These are phyloP conservation scores for Coprinopsis strossmayeri DNA, from an alignment of 768 basidiomycete species.

Conservation along the genomic window DNA sequence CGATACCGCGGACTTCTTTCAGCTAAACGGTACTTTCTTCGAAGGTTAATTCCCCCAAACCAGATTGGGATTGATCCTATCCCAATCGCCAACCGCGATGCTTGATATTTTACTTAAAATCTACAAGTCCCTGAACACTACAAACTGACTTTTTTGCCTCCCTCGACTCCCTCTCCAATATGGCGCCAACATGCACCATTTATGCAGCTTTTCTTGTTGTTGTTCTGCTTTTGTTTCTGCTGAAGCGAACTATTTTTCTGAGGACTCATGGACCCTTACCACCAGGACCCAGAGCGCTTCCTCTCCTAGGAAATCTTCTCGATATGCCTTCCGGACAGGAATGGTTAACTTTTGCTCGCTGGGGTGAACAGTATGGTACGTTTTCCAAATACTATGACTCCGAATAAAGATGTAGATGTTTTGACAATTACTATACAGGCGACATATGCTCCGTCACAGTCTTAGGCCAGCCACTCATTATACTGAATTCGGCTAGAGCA, in stretches of 20 bases:
- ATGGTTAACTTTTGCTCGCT: constrained; percentile 46
- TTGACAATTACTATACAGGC: constrained; percentile 27
- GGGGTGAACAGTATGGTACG: constrained; percentile 49
- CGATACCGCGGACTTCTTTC: constrained; percentile 38
- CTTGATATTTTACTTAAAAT: constrained; percentile 30
- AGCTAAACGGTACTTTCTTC: constrained; percentile 22
- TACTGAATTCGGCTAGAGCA: constrained; percentile 45
- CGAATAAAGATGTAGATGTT: neutral
- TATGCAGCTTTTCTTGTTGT: constrained; percentile 25
- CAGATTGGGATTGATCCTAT: constrained; percentile 30
- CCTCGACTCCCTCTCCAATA: constrained; percentile 16
- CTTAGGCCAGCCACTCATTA: constrained; percentile 51
- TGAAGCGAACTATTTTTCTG: constrained; percentile 23
- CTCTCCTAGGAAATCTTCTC: constrained; percentile 46
- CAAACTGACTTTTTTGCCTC: constrained; percentile 19
- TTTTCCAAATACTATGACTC: neutral
- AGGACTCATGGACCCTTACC: constrained; percentile 26
- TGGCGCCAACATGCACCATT: constrained; percentile 21
- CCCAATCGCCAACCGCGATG: constrained; percentile 20
- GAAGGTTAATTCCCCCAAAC: constrained; percentile 26
- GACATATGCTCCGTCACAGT: constrained; percentile 56
- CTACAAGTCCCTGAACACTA: constrained; percentile 11
- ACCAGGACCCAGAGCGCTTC: constrained; percentile 48
- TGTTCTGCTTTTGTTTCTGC: constrained; percentile 27
- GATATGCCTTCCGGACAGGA: constrained; percentile 44